These are phyloP conservation scores for Pilobolus umbonatus DNA, from an alignment of 192 early-diverging fungal species.

Conservation along the genomic window DNA sequence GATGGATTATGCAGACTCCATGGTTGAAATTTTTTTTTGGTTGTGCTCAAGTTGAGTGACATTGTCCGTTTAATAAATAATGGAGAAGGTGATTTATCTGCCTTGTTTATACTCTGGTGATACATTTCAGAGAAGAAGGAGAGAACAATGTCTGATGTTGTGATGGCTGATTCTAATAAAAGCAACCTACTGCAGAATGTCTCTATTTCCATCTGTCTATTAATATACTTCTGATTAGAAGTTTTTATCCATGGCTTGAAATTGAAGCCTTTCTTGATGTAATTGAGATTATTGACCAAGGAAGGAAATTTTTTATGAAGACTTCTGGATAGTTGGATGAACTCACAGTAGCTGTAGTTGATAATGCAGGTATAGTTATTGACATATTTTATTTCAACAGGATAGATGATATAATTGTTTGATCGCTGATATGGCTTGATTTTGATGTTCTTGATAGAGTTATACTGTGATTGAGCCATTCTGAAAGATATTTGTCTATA, in stretches of 20 bases:
- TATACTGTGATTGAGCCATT: too few species aligned
- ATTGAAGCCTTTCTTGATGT: neutral
- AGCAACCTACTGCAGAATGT: neutral
- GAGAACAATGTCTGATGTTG: neutral
- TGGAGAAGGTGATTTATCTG: too few species aligned
- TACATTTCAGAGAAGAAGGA: neutral
- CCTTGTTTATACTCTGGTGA: too few species aligned
- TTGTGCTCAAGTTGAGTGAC: too few species aligned
- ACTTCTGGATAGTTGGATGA: too few species aligned
- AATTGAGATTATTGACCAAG: neutral
- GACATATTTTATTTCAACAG: neutral
- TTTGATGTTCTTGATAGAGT: neutral
- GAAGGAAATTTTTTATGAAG: neutral
- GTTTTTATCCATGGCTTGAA: neutral
- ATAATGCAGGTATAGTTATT: too few species aligned
- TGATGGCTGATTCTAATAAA: neutral
- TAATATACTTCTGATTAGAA: neutral
- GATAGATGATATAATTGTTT: neutral
- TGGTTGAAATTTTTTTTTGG: too few species aligned
- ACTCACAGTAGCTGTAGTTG: too few species aligned
- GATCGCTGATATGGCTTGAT: neutral
- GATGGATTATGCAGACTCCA: too few species aligned
- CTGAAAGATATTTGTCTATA: too few species aligned
- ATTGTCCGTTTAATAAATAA: too few species aligned
- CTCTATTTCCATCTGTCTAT: neutral